Conservation (phyloP, 768 basidiomycete genomes). For the Gymnopilus dilepis region DNA sequence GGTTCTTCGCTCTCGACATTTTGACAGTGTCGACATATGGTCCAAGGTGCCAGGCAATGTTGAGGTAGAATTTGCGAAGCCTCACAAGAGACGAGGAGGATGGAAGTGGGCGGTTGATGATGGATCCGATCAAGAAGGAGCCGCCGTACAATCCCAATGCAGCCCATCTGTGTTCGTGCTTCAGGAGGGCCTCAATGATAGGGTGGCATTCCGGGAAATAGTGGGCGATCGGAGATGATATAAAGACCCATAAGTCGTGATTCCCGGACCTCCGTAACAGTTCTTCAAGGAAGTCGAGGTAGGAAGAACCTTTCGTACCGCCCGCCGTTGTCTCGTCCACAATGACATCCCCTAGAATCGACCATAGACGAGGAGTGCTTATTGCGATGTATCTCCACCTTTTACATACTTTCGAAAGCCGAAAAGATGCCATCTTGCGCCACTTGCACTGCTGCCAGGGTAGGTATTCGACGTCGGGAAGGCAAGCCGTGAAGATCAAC, state of each 20-base stretch:
- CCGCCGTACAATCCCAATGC: slow-evolving; percentile 4
- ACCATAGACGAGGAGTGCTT: slow-evolving; percentile 1
- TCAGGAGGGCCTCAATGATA: background rate
- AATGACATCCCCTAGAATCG: slow-evolving; percentile 4
- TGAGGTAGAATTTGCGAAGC: slow-evolving; percentile 4
- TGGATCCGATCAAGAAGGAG: background rate
- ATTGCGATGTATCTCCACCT: slow-evolving; percentile 10
- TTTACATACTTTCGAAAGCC: slow-evolving; percentile 10
- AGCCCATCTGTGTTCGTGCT: slow-evolving; percentile 4
- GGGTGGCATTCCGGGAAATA: background rate
- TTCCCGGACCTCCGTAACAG: slow-evolving; percentile 2
- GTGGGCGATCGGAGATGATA: background rate
- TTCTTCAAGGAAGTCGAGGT: slow-evolving; percentile 2
- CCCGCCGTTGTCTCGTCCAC: background rate
- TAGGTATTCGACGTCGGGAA: background rate
- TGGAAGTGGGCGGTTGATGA: background rate
- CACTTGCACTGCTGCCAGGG: background rate
- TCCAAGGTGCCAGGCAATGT: background rate
- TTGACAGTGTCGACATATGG: background rate
- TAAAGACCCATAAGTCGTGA: background rate
- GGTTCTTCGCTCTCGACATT: background rate
- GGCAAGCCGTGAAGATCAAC: slow-evolving; percentile 1
- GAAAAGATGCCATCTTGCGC: background rate
- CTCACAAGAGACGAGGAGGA: background rate
- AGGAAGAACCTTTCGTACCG: background rate